Conservation (phyloP, 139 green algal species). For the Zygnema circumcarinatum region DNA sequence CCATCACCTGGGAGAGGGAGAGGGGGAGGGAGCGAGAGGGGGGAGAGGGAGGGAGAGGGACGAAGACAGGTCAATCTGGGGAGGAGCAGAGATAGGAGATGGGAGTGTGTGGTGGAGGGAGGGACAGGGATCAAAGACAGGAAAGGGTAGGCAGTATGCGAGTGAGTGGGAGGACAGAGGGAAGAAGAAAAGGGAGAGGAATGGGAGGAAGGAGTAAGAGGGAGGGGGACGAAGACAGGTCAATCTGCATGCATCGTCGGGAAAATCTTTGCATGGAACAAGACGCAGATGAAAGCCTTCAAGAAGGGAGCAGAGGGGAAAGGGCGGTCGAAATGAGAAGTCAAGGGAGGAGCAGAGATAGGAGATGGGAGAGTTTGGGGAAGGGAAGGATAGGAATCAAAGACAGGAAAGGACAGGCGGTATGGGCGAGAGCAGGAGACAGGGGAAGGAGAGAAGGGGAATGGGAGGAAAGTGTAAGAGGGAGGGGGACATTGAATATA, state of each 20-base stretch:
- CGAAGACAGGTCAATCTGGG: not conserved
- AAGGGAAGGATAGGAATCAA: not conserved
- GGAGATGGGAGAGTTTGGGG: not conserved
- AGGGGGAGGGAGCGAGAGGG: conserved; percentile 30
- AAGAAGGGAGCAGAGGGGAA: conserved; percentile 16
- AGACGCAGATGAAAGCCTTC: too few relatives aligned
- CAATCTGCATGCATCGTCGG: too few relatives aligned
- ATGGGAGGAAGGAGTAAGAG: not conserved
- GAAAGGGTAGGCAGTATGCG: not conserved
- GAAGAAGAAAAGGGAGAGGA: conserved; percentile 3
- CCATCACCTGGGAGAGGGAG: conserved; percentile 73
- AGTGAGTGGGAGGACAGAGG: not conserved
- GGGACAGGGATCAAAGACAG: not conserved
- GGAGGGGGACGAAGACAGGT: not conserved
- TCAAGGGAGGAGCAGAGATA: not conserved
- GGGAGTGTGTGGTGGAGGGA: not conserved
- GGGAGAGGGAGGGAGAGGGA: not conserved
- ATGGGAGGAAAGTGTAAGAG: not conserved
- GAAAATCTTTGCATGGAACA: too few relatives aligned
- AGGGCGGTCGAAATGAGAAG: not conserved
- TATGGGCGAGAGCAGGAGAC: not conserved
- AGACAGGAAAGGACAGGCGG: not conserved
- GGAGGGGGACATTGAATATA: too few relatives aligned
- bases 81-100: not conserved
- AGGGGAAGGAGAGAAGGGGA: conserved; percentile 5